A percentile compares a stretch with the other conserved stretches of the same genome.
Conservation (phyloP, 2,329 filamentous ascomycete species). For the Fusarium phyllophilum region DNA sequence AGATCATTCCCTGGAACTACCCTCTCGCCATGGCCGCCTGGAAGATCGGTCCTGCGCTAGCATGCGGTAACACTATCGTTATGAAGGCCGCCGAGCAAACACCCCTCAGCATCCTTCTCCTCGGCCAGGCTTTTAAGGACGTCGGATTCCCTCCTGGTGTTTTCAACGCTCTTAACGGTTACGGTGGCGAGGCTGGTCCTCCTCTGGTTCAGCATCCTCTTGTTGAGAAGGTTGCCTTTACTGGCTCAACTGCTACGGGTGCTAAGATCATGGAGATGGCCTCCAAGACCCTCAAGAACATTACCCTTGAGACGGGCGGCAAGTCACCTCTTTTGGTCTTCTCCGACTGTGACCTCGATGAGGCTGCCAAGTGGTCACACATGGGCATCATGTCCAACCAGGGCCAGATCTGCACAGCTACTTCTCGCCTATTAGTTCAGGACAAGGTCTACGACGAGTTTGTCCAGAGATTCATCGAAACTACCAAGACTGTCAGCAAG, state of each 20-base stretch:
- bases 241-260: conserved; percentile 76
- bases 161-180: conserved; percentile 78
- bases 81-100: conserved; percentile 81
- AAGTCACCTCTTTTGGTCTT: conserved; percentile 83
- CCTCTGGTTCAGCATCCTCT: conserved; percentile 63
- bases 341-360: conserved; percentile 77
- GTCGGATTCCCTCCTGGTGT: conserved; percentile 81
- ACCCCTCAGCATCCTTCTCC: conserved; percentile 73
- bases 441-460: conserved; percentile 88
- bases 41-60: conserved; percentile 80
- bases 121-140: conserved; percentile 73
- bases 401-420: conserved; percentile 74
- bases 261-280: conserved; percentile 81
- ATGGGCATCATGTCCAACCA: conserved; percentile 72
- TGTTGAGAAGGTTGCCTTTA: conserved; percentile 83
- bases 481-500: conserved; percentile 63
- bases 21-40: conserved; percentile 80
- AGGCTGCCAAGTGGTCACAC: conserved; percentile 80
- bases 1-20: conserved; percentile 91
- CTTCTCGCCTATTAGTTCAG: conserved; percentile 83
- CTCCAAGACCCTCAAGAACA: conserved; percentile 66
- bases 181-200: conserved; percentile 79
- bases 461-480: conserved; percentile 77
- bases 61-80: conserved; percentile 75
- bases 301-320: conserved; percentile 75